These are phyloP conservation scores for Rhizopogon roseolus DNA, from an alignment of 768 basidiomycete species.

Conservation along the genomic window DNA sequence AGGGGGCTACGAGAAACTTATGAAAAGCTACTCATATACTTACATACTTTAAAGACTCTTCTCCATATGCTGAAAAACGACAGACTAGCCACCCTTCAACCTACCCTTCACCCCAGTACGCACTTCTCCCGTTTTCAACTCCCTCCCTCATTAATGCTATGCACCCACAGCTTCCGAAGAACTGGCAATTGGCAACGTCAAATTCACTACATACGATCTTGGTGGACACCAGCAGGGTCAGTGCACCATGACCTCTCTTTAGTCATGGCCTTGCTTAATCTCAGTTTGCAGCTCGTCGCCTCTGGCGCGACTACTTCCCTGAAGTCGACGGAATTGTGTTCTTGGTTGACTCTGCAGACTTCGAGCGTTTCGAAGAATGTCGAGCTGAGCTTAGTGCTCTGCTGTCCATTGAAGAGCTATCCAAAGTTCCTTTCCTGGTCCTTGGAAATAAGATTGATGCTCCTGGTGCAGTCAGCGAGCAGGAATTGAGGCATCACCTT, in stretches of 20 bases:
- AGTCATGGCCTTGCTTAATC: not conserved
- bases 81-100: conserved; percentile 93
- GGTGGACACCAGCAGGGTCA: conserved; percentile 96
- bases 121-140: conserved; percentile 6
- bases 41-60: conserved; percentile 58
- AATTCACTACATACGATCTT: conserved; percentile 97
- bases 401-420: conserved; percentile 90
- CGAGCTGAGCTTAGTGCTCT: conserved; percentile 97
- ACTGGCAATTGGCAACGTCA: conserved; percentile 96
- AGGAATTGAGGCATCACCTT: conserved; percentile 91
- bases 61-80: conserved; percentile 99
- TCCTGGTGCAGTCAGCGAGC: conserved; percentile 95
- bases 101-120: conserved; percentile 96
- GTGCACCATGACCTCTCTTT: conserved; percentile 11
- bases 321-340: conserved; percentile 99
- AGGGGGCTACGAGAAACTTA: conserved; percentile 27
- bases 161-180: conserved; percentile 84
- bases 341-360: conserved; percentile 95
- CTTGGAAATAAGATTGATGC: conserved; percentile 99
- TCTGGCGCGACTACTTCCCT: conserved; percentile 99
- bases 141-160: conserved; percentile 2
- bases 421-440: conserved; percentile 96
- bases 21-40: not conserved
- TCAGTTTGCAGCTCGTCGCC: conserved; percentile 68
- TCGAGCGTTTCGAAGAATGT: conserved; percentile 92